Base-by-base conservation (phyloP, 345 rosid genomes). In the Trapa incisa region DNA sequence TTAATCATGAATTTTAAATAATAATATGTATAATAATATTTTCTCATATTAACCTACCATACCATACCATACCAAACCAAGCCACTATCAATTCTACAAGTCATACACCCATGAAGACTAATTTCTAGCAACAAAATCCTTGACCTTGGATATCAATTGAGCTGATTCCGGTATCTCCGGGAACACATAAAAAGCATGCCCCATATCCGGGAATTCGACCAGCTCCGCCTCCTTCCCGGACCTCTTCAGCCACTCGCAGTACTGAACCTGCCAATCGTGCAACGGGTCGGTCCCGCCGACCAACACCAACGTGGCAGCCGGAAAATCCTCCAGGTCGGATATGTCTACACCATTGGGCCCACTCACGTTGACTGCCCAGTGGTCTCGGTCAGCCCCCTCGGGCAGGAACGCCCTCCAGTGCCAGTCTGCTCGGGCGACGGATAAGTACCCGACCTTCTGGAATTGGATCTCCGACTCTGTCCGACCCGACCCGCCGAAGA, bases 401-500 rank as follows among this genome's bases (percentile, higher is more conserved):
- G 92, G 92, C 32, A 89, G 16, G 61, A 83, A 43, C 10, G 68
- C 80, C 65, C 71, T 85, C 92, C 92, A 89, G 42, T 72, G 65
- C 82, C 76, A 82, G 37, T 89, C 90, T 1, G 90, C 64, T 52
- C 87, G 64, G 6, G 56, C 39, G 57, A 54, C 33, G 8, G 1
- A n/a, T 7, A 54, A 3, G 43, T 41, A 41, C 33, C 35, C 35
- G 1, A 4, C 35, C 8, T 54, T 54, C 35, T 3, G 1, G 6
- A n/a, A 3, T 5, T 0, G 60, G 60, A 54, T 73, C 84, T 92
- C 98, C 32, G 96, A 76, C 57, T 81, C 87, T 3, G 95, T 89
- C 50, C 90, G 79, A 74, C 86, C 89, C 66, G 77, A 84, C 1
- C 96, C 96, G n/a, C 96, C 94, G 69, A 91, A 89, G 69, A 77